A percentile compares a stretch with the other conserved stretches of the same genome.
Conservation (phyloP, 148 eudicot species). For the Pharnaceum exiguum region DNA sequence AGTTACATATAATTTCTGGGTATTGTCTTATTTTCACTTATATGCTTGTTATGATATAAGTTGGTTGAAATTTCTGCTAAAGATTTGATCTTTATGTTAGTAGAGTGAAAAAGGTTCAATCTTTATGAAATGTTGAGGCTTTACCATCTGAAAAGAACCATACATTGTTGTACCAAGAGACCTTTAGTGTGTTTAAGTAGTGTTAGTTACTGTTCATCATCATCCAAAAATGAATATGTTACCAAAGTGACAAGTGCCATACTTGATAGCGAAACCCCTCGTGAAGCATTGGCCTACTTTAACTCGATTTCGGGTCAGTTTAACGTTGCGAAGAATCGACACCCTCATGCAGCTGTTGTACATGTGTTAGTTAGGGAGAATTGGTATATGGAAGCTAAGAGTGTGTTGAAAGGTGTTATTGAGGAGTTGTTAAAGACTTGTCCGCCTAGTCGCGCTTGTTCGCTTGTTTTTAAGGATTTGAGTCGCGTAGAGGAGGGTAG, state of each 20-base stretch:
- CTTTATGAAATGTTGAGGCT: constrained; percentile 37
- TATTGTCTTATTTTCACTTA: not conserved
- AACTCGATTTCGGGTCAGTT: constrained; percentile 33
- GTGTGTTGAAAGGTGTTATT: constrained; percentile 71
- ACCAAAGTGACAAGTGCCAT: constrained; percentile 34
- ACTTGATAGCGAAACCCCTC: constrained; percentile 44
- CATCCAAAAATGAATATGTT: constrained; percentile 22
- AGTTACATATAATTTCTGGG: not conserved
- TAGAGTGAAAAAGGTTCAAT: not conserved
- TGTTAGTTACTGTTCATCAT: constrained; percentile 16
- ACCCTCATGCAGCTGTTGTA: constrained; percentile 44
- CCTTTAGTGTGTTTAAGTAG: constrained; percentile 10
- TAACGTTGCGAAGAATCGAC: constrained; percentile 36
- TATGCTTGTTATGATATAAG: too few relatives aligned
- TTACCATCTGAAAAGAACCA: constrained; percentile 22
- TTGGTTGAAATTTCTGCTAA: too few relatives aligned
- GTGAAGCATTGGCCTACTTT: constrained; percentile 47
- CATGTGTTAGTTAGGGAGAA: constrained; percentile 38
- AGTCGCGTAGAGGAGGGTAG: constrained; percentile 25
- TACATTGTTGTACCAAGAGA: constrained; percentile 6
- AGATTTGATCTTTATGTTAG: too few relatives aligned
- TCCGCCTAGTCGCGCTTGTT: constrained; percentile 40
- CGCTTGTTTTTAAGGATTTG: constrained; percentile 46
- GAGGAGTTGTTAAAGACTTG: constrained; percentile 36
- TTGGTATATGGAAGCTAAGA: constrained; percentile 58